Evolutionary conservation across 1,284 basidiomycete species (phyloP), one percentile per base, ranked within the genome.

Genomic region (Puccinia hordei): DNA sequence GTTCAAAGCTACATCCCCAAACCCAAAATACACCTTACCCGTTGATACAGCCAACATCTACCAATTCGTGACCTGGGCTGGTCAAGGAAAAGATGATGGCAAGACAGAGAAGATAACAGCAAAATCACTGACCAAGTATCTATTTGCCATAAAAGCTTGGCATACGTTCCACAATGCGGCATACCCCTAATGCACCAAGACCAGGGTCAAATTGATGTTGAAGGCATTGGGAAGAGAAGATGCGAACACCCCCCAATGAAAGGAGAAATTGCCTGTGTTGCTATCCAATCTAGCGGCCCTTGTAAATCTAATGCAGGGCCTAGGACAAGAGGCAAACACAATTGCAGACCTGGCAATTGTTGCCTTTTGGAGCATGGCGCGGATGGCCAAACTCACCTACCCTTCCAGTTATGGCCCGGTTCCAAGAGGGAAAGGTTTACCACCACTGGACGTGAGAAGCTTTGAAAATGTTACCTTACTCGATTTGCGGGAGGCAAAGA

Each of bases 291-390:
- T 66, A 12, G 19, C n/a, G 2, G 3, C 5, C 38, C 19, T 66
- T 17, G 2, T 4, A 15, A n/a, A n/a, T 1, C 3, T 27, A 13
- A 10, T 41, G 19, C 1, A n/a, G 2, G 5, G 35, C 2, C 35
- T 35, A 2, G 17, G 17, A 17, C 2, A 38, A 1, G 9, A 22
- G 1, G 38, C 41, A 2, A 2, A n/a, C 35, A n/a, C 35, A 4
- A 19, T 66, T 1, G 2, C 17, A 4, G 63, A 66, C n/a, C 13
- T 66, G 10, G 1, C 10, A 1, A 13, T 66, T 1, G 63, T 66
- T 1, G 63, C 63, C 8, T 66, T 66, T 27, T 66, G 63, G 63
- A n/a, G 63, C n/a, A 1, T 66, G 35, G 63, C 63, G 35, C 38
- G 63, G n/a, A 1, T 66, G 1, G 63, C 63, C 13, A 38, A 66